phyloP scores from a whole-genome alignment of 2,329 filamentous ascomycete genomes.

The Blumeriella jaapii region DNA sequence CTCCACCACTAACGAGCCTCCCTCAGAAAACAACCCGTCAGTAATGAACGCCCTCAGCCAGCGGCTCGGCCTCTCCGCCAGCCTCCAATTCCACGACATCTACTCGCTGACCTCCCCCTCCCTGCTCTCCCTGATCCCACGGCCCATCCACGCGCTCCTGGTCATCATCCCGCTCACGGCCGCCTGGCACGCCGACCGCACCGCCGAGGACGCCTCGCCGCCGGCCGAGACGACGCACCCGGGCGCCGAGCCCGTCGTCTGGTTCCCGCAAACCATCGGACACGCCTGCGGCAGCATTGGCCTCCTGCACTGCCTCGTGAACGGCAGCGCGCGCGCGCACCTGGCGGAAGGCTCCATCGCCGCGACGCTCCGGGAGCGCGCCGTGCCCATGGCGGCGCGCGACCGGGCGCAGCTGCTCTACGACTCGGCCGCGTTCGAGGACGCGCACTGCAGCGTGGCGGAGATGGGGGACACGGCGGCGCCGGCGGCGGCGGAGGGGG shows the following conservation, averaged over 20 bases:
- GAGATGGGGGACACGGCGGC: conserved; percentile 64
- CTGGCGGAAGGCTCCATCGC: conserved; percentile 18
- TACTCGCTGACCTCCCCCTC: conserved; percentile 81
- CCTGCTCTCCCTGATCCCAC: conserved; percentile 75
- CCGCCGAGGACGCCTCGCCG: conserved; percentile 56
- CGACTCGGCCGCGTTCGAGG: conserved; percentile 61
- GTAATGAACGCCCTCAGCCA: conserved; percentile 77
- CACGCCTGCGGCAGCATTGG: conserved; percentile 92
- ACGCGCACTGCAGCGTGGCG: conserved; percentile 69
- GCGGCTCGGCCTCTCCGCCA: conserved; percentile 69
- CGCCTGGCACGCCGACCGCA: conserved; percentile 66
- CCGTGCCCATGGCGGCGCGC: conserved; percentile 55
- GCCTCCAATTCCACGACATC: conserved; percentile 77
- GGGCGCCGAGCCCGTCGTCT: conserved; percentile 63
- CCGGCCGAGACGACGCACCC: conserved; percentile 59
- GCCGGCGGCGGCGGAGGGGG: conserved; percentile 53
- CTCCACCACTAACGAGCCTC: background rate
- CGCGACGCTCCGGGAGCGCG: conserved; percentile 35
- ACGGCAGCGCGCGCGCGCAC: conserved; percentile 60
- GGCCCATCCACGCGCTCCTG: conserved; percentile 77
- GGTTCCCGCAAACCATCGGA: conserved; percentile 91
- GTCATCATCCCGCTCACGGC: conserved; percentile 82
- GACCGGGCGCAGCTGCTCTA: conserved; percentile 67
- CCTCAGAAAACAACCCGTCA: conserved; percentile 57
- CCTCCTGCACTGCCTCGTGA: conserved; percentile 68